Percentiles rank a stretch among this genome's conserved stretches.
phyloP scores from a whole-genome alignment of 2,329 filamentous ascomycete species.

The Aspergillus sp. region DNA sequence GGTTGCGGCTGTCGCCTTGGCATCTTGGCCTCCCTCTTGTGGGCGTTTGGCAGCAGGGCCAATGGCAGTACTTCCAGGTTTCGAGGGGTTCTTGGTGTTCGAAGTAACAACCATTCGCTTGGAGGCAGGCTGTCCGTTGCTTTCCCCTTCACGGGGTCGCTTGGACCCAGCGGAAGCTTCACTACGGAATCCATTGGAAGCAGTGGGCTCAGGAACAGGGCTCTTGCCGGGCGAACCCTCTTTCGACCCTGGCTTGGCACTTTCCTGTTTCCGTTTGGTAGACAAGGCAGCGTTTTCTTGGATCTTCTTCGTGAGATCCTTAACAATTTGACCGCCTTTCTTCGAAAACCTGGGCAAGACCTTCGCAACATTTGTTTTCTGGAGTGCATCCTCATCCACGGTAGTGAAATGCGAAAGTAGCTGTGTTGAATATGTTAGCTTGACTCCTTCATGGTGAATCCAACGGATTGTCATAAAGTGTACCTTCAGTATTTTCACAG shows the following conservation, averaged over 20 bases:
- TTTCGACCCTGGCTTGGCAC: conserved; percentile 28
- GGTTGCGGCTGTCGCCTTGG: conserved; percentile 22
- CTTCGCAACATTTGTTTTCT: conserved; percentile 54
- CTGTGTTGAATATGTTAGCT: conserved; percentile 27
- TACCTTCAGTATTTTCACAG: conserved; percentile 41
- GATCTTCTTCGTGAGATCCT: conserved; percentile 48
- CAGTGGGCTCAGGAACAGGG: conserved; percentile 5
- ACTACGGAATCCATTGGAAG: conserved; percentile 9
- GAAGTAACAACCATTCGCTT: conserved; percentile 33
- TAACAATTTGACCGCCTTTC: conserved; percentile 50
- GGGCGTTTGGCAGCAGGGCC: conserved; percentile 20
- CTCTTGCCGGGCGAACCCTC: conserved; percentile 25
- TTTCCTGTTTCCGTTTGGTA: conserved; percentile 37
- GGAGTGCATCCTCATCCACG: conserved; percentile 49
- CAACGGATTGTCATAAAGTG: conserved; percentile 2
- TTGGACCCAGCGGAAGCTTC: conserved; percentile 28
- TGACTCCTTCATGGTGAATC: not conserved
- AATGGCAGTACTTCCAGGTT: conserved; percentile 17
- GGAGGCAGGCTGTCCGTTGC: conserved; percentile 21
- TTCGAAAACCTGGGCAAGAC: conserved; percentile 51
- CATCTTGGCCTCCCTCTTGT: conserved; percentile 17
- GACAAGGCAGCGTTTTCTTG: conserved; percentile 40
- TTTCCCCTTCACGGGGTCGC: conserved; percentile 32
- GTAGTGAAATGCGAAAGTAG: conserved; percentile 49
- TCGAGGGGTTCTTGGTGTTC: conserved; percentile 25